phyloP scores from a whole-genome alignment of 768 basidiomycete species.

The Boletus rufocinnamomeus region DNA sequence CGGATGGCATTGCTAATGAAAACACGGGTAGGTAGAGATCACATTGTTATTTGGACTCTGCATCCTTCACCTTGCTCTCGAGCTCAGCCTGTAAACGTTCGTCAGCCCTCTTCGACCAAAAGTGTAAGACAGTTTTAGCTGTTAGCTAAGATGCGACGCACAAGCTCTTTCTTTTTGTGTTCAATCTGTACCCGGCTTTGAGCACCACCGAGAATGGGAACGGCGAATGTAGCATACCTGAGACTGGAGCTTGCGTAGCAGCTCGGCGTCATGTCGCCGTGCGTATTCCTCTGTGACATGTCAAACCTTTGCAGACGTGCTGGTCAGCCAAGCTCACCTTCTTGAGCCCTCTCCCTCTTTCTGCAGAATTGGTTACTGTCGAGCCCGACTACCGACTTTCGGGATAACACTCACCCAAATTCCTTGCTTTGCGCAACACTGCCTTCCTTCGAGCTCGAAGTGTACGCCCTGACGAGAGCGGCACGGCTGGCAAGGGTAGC shows the following conservation, averaged over 20 bases:
- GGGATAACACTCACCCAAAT: conserved; percentile 51
- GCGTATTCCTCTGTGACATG: conserved; percentile 58
- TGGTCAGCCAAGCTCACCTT: conserved; percentile 41
- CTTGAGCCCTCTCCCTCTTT: conserved; percentile 74
- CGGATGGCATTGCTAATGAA: conserved; percentile 4
- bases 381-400: background rate
- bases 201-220: background rate
- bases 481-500: conserved; percentile 38
- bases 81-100: conserved; percentile 28
- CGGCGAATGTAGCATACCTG: conserved; percentile 42
- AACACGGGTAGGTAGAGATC: background rate
- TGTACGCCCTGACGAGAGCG: conserved; percentile 36
- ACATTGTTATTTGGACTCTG: conserved; percentile 25
- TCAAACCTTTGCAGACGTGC: background rate
- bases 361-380: conserved; percentile 37
- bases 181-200: conserved; percentile 26
- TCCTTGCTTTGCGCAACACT: conserved; percentile 61
- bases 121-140: conserved; percentile 17
- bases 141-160: conserved; percentile 24
- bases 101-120: conserved; percentile 15
- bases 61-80: conserved; percentile 30
- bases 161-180: conserved; percentile 35
- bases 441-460: conserved; percentile 50
- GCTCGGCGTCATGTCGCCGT: conserved; percentile 56
- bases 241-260: conserved; percentile 58